A percentile compares a stretch with the other conserved stretches of the same genome.
Conservation (phyloP, 495 filamentous ascomycete species). For the Aspergillus cristatus region DNA sequence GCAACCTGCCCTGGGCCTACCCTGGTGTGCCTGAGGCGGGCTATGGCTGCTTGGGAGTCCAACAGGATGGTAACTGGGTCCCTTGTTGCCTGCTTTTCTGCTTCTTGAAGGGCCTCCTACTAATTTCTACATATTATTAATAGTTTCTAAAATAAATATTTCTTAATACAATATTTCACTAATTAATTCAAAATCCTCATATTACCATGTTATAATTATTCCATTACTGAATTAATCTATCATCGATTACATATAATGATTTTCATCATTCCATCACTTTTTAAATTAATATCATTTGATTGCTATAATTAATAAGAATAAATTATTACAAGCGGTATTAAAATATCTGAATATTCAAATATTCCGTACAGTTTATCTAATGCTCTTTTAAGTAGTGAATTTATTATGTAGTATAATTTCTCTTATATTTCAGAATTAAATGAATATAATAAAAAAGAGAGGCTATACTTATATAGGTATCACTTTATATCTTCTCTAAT, state of each 20-base stretch:
- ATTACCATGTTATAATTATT: constrained; percentile 4
- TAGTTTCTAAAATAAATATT: neutral
- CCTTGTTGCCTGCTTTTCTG: no score
- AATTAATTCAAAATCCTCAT: neutral
- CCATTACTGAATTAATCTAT: neutral
- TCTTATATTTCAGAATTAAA: constrained; percentile 2
- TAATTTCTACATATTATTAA: no score
- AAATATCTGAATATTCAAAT: neutral
- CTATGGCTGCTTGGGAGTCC: no score
- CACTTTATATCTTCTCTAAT: no score
- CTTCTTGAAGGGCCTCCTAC: no score
- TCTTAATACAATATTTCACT: neutral
- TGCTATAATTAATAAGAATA: constrained; percentile 1
- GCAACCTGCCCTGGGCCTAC: no score
- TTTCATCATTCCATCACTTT: no score
- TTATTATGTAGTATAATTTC: neutral
- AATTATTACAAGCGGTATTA: constrained; percentile 1
- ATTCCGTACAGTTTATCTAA: no score
- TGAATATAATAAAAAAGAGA: constrained; percentile 1
- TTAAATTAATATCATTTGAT: no score
- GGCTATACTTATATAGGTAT: constrained; percentile 2
- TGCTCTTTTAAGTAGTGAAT: neutral
- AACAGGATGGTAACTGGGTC: no score
- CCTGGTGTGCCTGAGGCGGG: no score
- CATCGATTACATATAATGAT: neutral